Conservation (phyloP, 2,329 filamentous ascomycete genomes). For the Trichophyton equinum region DNA sequence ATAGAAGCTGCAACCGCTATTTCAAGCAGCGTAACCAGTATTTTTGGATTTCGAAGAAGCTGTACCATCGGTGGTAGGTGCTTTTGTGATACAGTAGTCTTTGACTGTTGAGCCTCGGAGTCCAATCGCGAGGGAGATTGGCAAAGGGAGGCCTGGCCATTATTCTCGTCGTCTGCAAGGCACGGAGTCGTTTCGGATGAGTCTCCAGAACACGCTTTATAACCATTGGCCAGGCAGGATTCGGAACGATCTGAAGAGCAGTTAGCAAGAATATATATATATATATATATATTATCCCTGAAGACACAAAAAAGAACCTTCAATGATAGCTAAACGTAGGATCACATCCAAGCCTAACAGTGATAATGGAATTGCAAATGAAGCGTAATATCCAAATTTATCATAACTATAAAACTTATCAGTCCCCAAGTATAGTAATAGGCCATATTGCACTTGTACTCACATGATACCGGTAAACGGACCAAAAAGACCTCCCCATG, state of each 20-base stretch:
- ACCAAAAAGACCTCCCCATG: conserved; percentile 44
- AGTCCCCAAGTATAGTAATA: not conserved
- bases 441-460: conserved; percentile 16
- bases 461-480: conserved; percentile 49
- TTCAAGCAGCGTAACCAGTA: conserved; percentile 34
- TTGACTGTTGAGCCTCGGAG: not conserved
- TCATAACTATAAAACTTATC: conserved; percentile 13
- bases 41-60: conserved; percentile 19
- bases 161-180: not conserved
- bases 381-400: conserved; percentile 20
- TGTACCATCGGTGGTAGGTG: not conserved
- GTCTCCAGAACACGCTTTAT: not conserved
- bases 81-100: not conserved
- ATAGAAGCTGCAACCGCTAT: conserved; percentile 39
- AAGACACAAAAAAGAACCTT: conserved; percentile 31
- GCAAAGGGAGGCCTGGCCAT: not conserved
- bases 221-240: not conserved
- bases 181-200: not conserved
- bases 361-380: conserved; percentile 28
- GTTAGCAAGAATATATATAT: not conserved
- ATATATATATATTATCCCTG: not conserved
- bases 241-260: not conserved
- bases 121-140: not conserved
- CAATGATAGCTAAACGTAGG: conserved; percentile 48
- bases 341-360: conserved; percentile 46